A percentile compares a stretch with the other conserved stretches of the same genome.
phyloP scores from a whole-genome alignment of 345 rosid species.

The Balakata baccata region DNA sequence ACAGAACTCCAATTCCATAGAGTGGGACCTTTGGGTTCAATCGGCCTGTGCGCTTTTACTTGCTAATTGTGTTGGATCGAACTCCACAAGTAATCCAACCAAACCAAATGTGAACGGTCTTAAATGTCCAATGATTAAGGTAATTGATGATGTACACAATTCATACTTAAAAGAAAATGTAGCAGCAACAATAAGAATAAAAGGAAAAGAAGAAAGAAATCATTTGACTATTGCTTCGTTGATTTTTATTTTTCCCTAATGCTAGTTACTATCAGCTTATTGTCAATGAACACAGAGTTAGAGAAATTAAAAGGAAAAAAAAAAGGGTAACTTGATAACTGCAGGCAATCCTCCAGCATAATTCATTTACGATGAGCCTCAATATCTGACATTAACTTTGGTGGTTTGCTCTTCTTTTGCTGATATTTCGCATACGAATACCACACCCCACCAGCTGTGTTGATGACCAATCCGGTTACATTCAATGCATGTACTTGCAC shows the following conservation, averaged over 20 bases:
- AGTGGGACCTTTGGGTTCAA: no score
- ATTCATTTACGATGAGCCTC: constrained; percentile 64
- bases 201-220: background rate
- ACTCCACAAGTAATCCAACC: no score
- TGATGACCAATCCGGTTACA: constrained; percentile 75
- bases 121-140: no score
- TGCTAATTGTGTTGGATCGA: no score
- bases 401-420: constrained; percentile 64
- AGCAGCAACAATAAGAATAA: background rate
- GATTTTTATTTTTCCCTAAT: no score
- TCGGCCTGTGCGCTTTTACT: no score
- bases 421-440: constrained; percentile 80
- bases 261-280: background rate
- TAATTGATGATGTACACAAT: no score
- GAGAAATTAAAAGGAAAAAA: background rate
- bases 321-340: background rate
- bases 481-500: constrained; percentile 85
- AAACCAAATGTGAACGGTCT: background rate
- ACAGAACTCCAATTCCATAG: no score
- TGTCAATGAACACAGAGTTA: background rate
- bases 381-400: constrained; percentile 46
- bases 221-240: background rate
- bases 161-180: no score
- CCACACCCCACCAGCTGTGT: constrained; percentile 95
- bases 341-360: background rate